Percentiles rank a stretch among this genome's conserved stretches.
Conservation (phyloP, 2,329 filamentous ascomycete genomes). For the Zymoseptoria brevis region DNA sequence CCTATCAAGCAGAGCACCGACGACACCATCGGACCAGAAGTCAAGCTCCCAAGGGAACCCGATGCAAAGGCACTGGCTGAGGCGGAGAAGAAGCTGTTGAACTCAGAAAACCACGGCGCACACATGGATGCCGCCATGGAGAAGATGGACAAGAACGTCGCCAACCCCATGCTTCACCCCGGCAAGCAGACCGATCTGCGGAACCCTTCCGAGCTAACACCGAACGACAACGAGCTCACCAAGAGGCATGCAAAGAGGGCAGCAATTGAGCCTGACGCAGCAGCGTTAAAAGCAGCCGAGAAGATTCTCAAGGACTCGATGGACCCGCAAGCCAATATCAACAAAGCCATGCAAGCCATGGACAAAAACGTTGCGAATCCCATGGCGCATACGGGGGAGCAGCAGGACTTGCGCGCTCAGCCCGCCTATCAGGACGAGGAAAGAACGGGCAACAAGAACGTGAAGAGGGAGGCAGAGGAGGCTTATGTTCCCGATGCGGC, state of each 20-base stretch:
- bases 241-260: background rate
- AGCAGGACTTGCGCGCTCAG: background rate
- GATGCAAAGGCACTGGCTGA: background rate
- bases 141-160: background rate
- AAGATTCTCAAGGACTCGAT: background rate
- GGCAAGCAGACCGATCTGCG: background rate
- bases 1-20: background rate
- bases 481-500: background rate
- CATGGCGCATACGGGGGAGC: background rate
- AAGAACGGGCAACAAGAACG: background rate
- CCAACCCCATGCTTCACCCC: background rate
- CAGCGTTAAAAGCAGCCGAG: background rate
- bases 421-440: background rate
- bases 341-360: background rate
- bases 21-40: background rate
- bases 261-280: background rate
- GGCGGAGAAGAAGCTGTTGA: background rate
- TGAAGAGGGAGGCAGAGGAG: background rate
- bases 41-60: background rate
- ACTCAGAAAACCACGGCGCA: background rate
- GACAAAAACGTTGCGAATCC: conserved; percentile 1
- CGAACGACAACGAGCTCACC: background rate
- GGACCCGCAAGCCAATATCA: background rate
- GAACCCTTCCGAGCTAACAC: background rate
- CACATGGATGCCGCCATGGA: background rate